phyloP scores from a whole-genome alignment of 441 rosid species.

The Populus hybrid region DNA sequence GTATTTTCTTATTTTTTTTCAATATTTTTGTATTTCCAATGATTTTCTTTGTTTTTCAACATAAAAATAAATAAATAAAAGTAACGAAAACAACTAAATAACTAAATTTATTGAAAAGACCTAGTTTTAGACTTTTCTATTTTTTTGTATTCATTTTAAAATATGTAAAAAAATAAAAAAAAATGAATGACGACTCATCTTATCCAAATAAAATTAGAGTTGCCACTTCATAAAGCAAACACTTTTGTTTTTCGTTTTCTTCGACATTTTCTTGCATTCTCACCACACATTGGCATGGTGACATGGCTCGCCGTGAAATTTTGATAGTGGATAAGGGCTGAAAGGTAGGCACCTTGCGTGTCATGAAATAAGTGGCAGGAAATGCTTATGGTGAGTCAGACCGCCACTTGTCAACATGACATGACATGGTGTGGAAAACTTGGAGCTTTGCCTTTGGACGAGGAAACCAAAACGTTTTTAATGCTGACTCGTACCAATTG shows the following conservation, averaged over 20 bases:
- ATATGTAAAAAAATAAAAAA: too few species aligned
- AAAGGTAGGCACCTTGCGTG: constrained; percentile 26
- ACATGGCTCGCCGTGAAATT: constrained; percentile 28
- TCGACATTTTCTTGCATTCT: not conserved
- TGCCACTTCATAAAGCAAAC: not conserved
- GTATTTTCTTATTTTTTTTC: too few species aligned
- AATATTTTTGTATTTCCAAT: too few species aligned
- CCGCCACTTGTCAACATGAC: constrained; percentile 21
- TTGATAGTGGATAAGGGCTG: constrained; percentile 32
- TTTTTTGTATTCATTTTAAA: too few species aligned
- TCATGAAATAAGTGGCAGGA: constrained; percentile 21
- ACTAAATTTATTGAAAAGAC: too few species aligned
- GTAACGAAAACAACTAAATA: too few species aligned
- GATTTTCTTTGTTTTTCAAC: too few species aligned
- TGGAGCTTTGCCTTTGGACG: constrained; percentile 10
- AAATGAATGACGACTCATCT: not conserved
- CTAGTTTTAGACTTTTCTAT: too few species aligned
- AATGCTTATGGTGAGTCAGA: not conserved
- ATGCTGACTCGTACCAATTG: not conserved
- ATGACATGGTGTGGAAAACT: not conserved
- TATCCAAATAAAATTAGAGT: constrained; percentile 10
- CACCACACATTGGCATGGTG: constrained; percentile 21
- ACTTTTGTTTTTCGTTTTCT: not conserved
- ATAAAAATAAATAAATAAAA: too few species aligned
- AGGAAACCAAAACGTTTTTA: constrained; percentile 27